Evolutionary conservation across 208 protist species (phyloP).

Genomic region (Crithidia sp.): DNA sequence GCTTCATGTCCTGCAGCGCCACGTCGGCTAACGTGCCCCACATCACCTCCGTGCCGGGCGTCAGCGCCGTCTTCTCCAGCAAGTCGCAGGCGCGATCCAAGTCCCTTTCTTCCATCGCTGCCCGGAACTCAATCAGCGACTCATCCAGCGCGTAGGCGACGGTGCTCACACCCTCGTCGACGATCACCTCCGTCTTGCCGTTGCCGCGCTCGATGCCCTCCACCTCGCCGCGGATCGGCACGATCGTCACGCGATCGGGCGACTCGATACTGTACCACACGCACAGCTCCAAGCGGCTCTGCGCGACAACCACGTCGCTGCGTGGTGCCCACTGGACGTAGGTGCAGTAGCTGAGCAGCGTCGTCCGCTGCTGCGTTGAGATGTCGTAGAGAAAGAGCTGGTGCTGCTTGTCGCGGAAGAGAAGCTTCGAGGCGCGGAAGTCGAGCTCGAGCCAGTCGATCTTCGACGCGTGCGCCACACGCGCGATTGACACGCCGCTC

Average conservation of each 20-base stretch:
- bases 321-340: constrained; percentile 98
- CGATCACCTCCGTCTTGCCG: constrained; percentile 96
- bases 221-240: constrained; percentile 97
- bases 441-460: constrained; percentile 98
- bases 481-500: constrained; percentile 82
- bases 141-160: constrained; percentile 96
- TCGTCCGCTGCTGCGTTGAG: constrained; percentile 81
- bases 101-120: constrained; percentile 94
- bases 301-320: constrained; percentile 98
- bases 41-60: constrained; percentile 95
- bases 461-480: constrained; percentile 90
- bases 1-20: constrained; percentile 87
- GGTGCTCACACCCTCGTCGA: constrained; percentile 96
- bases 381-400: constrained; percentile 96
- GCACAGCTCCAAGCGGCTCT: constrained; percentile 95
- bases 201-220: constrained; percentile 95
- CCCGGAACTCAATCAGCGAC: constrained; percentile 97
- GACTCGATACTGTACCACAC: constrained; percentile 98
- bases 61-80: constrained; percentile 88
- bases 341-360: constrained; percentile 95
- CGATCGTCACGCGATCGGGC: constrained; percentile 94
- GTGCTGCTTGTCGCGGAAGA: constrained; percentile 97
- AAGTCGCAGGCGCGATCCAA: constrained; percentile 92
- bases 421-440: constrained; percentile 91
- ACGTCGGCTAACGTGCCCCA: constrained; percentile 91